These are phyloP conservation scores for Linanthus parryae DNA, from an alignment of 148 eudicot species.

Conservation along the genomic window DNA sequence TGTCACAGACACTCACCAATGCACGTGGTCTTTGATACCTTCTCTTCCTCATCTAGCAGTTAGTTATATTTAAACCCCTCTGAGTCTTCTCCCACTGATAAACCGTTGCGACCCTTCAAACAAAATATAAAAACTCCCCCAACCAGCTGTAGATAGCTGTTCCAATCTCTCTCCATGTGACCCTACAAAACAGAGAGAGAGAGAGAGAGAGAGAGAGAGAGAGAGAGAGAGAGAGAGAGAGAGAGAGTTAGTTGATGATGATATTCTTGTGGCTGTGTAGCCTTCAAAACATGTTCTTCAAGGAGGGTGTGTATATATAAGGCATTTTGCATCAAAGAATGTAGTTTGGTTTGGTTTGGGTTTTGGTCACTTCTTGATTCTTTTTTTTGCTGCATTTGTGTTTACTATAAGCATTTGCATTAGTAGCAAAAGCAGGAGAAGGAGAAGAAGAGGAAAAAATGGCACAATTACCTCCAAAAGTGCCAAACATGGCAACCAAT, in stretches of 20 bases:
- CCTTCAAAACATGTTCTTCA: background rate
- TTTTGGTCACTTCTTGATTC: slow-evolving; percentile 1
- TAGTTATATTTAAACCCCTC: background rate
- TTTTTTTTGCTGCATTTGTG: background rate
- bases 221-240: no score
- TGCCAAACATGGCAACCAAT: slow-evolving; percentile 37
- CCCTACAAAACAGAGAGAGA: slow-evolving; percentile 24
- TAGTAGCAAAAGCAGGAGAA: no score
- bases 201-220: slow-evolving; percentile 3
- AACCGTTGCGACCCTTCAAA: slow-evolving; percentile 26
- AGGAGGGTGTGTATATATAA: slow-evolving; percentile 11
- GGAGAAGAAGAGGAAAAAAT: slow-evolving; percentile 21
- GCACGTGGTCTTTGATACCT: slow-evolving; percentile 48
- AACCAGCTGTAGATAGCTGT: slow-evolving; percentile 43
- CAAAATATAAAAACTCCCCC: no score
- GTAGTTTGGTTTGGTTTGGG: slow-evolving; percentile 6
- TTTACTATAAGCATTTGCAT: background rate
- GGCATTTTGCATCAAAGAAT: slow-evolving; percentile 3
- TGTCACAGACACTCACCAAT: no score
- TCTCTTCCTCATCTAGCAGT: slow-evolving; percentile 5
- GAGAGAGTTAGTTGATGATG: slow-evolving; percentile 15
- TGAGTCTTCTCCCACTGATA: slow-evolving; percentile 24
- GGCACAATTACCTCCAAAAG: slow-evolving; percentile 87
- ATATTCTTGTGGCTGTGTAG: slow-evolving; percentile 19
- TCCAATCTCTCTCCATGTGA: slow-evolving; percentile 50